Base-by-base conservation (phyloP, 2,329 filamentous ascomycete species). In the Aspergillus piperis region DNA sequence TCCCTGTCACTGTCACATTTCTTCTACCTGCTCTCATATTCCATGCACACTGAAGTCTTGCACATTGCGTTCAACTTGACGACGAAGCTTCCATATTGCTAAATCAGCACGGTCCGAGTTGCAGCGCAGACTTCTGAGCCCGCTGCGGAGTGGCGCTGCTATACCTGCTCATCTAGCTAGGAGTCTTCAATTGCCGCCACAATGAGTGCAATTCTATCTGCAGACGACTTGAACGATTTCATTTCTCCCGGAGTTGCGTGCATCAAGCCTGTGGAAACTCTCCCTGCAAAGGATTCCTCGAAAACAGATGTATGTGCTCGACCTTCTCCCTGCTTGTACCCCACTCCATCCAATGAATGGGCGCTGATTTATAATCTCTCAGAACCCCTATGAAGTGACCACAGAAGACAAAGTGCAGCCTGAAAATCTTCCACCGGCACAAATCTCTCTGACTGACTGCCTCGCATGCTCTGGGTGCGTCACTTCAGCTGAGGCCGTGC, bases 151-250 rank as follows among this genome's bases (percentile, higher is more conserved):
- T 52, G 57, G 56, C 30, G 38, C 57, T 52, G 38, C 38, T 30
- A 61, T 60, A 54, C 49, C 50, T 52, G 41, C 55, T 49, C 51
- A 59, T 63, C 62, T 59, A 61, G 54, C 38, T 21, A 17, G 47
- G 23, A 58, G 39, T 65, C 55, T 56, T 50, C 54, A 60, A 61
- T 54, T 58, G 58, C 61, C 62, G 64, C 65, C 65, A 82, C 75
- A 64, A 99, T 99, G 95, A 96, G 92, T 75, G 95, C 95, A 64
- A 99, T 99, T 71, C 89, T 99, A 71, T 98, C 93, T 59, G 89
- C 90, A 71, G 94, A 99, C 81, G 93, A 97, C 76, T 84, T 99
- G 63, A 99, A 99, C 82, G 95, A 99, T 83, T 99, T 99, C 81
- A 99, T 99, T 75, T 95, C 91, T 59, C 95, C 95, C 13, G 93